Evolutionary conservation across 805 yeast genomes (phyloP), one percentile per base, ranked within the genome.

Genomic region (Yarrowia alimentaria): DNA sequence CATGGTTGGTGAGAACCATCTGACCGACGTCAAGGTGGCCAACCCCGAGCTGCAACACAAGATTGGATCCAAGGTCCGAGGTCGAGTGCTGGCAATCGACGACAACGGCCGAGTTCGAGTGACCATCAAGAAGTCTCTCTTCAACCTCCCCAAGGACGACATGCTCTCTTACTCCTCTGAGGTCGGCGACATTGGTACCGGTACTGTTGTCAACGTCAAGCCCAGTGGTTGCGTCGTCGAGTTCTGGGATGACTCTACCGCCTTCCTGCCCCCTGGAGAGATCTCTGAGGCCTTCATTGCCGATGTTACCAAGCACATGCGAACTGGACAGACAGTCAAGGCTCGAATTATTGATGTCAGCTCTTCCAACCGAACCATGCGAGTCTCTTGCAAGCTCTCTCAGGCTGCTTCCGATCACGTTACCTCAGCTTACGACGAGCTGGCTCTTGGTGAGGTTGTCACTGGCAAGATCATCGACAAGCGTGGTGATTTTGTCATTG

Each of bases 31-130:
- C 53, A 83, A 80, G 63, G 72, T 91, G 56, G 79, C 80, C 3
- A 83, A 91, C 62, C 99, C 99, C 5, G 98, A 93, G 68, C 78
- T 93, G 71, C 87, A 88, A 61, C 91, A 83, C 74, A 86, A 85
- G 66, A 80, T 82, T 34, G 98, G 96, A 9, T 71, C 83, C 33
- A 84, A 81, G 58, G 86, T 87, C 22, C 84, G 76, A 59, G 93
- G 83, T 55, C 78, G 68, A 8, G 62, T 64, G 7, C 54, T 67
- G 6, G 38, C 56, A 18, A 61, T 61, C 5, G 65, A 63, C 32
- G 25, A 38, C 2, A 74, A 76, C 24, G 77, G 74, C 40, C 69
- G 89, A n/a, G n/a, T n/a, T 34, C 67, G 71, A 29, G 71, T 87
- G 17, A 85, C 98, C 1, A 67, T 90, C 59, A 89, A 89, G 66